Evolutionary conservation across 2,329 filamentous ascomycete species (phyloP), one percentile per base, ranked within the genome.

Genomic region (Sporothrix pallida): DNA sequence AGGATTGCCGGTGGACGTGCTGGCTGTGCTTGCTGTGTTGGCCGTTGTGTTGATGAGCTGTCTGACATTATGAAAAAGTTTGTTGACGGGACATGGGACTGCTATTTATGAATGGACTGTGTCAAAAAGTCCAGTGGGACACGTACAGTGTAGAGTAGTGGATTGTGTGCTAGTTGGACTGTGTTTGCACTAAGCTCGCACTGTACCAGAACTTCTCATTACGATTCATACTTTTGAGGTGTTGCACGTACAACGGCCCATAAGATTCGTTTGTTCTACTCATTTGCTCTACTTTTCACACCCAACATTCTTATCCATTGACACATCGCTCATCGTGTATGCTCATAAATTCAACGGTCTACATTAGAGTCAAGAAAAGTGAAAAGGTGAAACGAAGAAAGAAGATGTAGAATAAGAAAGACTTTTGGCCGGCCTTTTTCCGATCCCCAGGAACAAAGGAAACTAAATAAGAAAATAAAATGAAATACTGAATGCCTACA

Each of bases 401-500:
- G 20, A 62, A 6, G 9, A 10, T 23, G 20, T 20, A 52, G 52
- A 60, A 52, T n/a, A 52, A 46, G 23, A 65, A 26, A 23, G 50
- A 72, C 71, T 69, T 68, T 72, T 72, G 48, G n/a, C 63, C 67
- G 54, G 7, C 62, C 62, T 20, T 10, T n/a, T n/a, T 48, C 58
- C 31, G 26, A 62, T 42, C n/a, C n/a, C 42, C 26, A 37, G 23
- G 23, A 26, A 17, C 15, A 20, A 65, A 44, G 1, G 15, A 20
- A 65, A 56, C 17, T 20, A n/a, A 48, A 26, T 0, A 12, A 48
- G 17, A 7, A 67, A 26, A 67, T 1, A 15, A 8, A 9, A 65
- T 7, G 26, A 48, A 15, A 15, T 26, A 48, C 8, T 20, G 3
- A 10, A 48, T 10, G 3, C 31, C 4, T 37, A 15, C n/a, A 46